Evolutionary conservation across 148 eudicot genomes (phyloP).

Genomic region (Nepenthes mirabilis): DNA sequence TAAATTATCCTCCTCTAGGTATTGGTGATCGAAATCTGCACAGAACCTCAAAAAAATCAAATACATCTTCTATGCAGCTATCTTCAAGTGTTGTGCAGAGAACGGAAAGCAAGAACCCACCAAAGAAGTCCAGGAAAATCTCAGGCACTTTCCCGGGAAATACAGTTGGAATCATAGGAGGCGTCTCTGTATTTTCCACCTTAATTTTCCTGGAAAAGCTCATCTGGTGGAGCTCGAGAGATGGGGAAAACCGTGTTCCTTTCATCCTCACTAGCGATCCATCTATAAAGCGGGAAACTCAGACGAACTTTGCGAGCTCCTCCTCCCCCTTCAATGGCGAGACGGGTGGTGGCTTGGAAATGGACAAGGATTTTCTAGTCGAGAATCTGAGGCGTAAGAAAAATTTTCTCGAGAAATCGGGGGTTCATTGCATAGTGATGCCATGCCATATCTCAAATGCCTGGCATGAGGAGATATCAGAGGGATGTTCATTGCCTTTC

Average conservation of each 20-base stretch:
- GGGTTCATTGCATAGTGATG: conserved; percentile 48
- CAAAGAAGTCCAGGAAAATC: not conserved
- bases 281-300: conserved; percentile 5
- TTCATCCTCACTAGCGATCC: conserved; percentile 50
- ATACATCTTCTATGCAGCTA: too few species aligned
- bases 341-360: not conserved
- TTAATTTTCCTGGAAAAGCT: conserved; percentile 47
- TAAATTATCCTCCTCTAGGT: too few species aligned
- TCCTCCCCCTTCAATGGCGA: not conserved
- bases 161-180: conserved; percentile 48
- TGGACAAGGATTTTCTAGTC: not conserved
- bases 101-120: not conserved
- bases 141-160: conserved; percentile 9
- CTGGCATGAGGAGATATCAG: conserved; percentile 29
- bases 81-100: too few species aligned
- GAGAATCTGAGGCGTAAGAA: conserved; percentile 34
- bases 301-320: not conserved
- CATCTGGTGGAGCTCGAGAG: conserved; percentile 34
- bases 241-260: conserved; percentile 22
- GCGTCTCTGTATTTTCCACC: conserved; percentile 38
- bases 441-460: conserved; percentile 44
- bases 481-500: conserved; percentile 33
- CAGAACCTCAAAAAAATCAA: too few species aligned
- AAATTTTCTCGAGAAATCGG: conserved; percentile 39
- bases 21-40: too few species aligned